phyloP scores from a whole-genome alignment of 2,329 filamentous ascomycete genomes.

The Kalmusia sp. region DNA sequence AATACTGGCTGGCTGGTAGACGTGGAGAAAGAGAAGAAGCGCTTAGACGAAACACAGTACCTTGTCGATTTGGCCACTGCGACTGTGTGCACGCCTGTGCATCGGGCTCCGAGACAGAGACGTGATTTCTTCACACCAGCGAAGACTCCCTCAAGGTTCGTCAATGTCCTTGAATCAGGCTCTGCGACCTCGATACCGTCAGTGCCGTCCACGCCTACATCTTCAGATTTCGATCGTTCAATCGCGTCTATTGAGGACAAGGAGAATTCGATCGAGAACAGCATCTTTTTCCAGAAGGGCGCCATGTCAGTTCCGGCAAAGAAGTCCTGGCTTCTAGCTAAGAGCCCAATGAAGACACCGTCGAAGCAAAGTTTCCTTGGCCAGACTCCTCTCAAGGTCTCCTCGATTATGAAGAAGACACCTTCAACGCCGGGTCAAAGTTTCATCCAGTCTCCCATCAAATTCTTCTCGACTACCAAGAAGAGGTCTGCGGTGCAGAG shows the following conservation, averaged over 20 bases:
- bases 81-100: conserved; percentile 18
- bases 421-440: conserved; percentile 7
- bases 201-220: conserved; percentile 21
- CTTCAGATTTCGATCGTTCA: conserved; percentile 37
- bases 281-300: conserved; percentile 50
- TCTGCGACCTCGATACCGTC: conserved; percentile 8
- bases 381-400: conserved; percentile 29
- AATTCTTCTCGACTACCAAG: conserved; percentile 15
- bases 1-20: conserved; percentile 89
- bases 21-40: conserved; percentile 43
- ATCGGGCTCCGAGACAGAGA: conserved; percentile 26
- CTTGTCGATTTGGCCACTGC: conserved; percentile 36
- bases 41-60: conserved; percentile 42
- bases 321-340: conserved; percentile 34
- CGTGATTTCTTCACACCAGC: conserved; percentile 38
- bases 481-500: conserved; percentile 22
- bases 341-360: conserved; percentile 59
- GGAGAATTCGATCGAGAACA: conserved; percentile 43
- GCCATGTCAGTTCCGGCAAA: conserved; percentile 47
- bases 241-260: conserved; percentile 34
- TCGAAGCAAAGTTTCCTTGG: conserved; percentile 54
- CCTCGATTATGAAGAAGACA: background rate
- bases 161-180: conserved; percentile 10
- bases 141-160: conserved; percentile 38
- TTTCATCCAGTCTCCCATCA: too few relatives aligned